A percentile compares a stretch with the other conserved stretches of the same genome.
phyloP scores from a whole-genome alignment of 108 stramenopile genomes.

The Schizochytrium sp. region DNA sequence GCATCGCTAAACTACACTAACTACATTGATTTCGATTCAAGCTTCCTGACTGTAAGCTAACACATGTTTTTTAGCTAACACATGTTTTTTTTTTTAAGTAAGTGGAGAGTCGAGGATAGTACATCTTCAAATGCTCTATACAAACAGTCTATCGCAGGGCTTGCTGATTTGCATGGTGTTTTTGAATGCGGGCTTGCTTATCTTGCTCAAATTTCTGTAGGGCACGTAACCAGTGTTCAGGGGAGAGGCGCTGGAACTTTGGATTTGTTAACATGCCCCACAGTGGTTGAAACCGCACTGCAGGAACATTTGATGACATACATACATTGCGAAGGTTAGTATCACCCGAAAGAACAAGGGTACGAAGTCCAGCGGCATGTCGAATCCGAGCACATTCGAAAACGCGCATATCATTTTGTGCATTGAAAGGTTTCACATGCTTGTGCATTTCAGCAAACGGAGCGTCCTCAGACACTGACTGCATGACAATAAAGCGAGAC shows the following conservation, averaged over 20 bases:
- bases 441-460: conserved; percentile 10
- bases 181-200: neutral
- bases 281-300: conserved; percentile 11
- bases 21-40: too few relatives aligned
- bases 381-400: neutral
- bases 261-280: conserved; percentile 16
- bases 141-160: neutral
- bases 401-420: conserved; percentile 37
- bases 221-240: conserved; percentile 29
- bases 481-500: conserved; percentile 14
- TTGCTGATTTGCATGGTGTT: conserved; percentile 3
- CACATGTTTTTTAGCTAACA: too few relatives aligned
- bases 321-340: conserved; percentile 34
- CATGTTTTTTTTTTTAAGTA: too few relatives aligned
- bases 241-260: conserved; percentile 18
- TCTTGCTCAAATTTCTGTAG: conserved; percentile 29
- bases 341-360: neutral
- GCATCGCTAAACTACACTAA: too few relatives aligned
- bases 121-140: too few relatives aligned
- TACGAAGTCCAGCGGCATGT: neutral
- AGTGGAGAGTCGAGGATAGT: too few relatives aligned
- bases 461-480: conserved; percentile 5
- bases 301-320: conserved; percentile 12
- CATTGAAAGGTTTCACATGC: conserved; percentile 36
- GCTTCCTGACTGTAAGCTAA: too few relatives aligned